Evolutionary conservation across 805 yeast genomes (phyloP), one percentile per base, ranked within the genome.

Genomic region (Diddensiella caesifluorescens): DNA sequence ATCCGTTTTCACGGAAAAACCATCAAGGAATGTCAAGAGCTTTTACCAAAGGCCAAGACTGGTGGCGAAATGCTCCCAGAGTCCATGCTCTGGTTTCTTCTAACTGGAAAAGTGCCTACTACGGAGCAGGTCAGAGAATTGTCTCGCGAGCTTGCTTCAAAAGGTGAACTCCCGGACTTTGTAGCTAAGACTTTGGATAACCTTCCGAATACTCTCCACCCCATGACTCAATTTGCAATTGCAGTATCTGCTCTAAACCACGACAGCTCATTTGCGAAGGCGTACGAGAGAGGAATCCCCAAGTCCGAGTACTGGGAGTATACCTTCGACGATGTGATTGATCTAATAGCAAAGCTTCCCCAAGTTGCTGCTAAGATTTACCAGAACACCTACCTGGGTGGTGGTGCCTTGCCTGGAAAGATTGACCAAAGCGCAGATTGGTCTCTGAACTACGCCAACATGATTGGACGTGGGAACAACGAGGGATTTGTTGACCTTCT

Each of bases 151-250:
- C 68, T 83, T 50, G 87, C 84, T 40, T 73, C 74, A 21, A 74
- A 79, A 59, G 77, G 80, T 33, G 72, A 71, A 39, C 67, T 83
- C 51, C 92, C 92, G 46, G 73, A 69, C 50, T 77, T 79, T 61
- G 76, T 79, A 34, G 71, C 65, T 56, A 76, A 73, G 54, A 64
- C 80, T 41, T 65, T 83, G 49, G 82, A 78, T 66, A 63, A 71
- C 38, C 70, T 81, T 46, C 92, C 92, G 42, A 60, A 73, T 30
- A 71, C 76, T 52, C 69, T 83, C 60, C 92, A 83, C 63, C 92
- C 92, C 59, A 83, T 83, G 92, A 81, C 90, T 22, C 92, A 83
- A 62, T 70, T 83, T 55, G 74, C 86, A 37, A 80, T 83, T 57
- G 89, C 85, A 23, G 76, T 83, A 37, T 72, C 81, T 42, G 81